Percentiles rank a stretch among this genome's conserved stretches.
phyloP scores from a whole-genome alignment of 2,329 filamentous ascomycete species.

The Lachnellula occidentalis region DNA sequence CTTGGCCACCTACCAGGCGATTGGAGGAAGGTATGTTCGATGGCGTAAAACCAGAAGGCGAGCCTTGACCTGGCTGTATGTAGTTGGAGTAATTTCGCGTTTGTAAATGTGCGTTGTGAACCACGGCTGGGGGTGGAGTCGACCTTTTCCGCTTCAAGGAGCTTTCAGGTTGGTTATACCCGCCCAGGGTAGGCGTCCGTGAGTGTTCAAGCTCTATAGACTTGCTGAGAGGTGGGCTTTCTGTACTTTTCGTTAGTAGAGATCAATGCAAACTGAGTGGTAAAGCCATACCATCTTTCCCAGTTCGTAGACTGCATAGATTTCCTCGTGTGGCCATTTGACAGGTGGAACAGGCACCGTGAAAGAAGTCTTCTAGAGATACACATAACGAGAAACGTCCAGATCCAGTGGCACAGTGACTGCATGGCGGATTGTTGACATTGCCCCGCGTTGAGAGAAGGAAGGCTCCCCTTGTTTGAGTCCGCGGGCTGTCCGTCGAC shows the following conservation, averaged over 20 bases:
- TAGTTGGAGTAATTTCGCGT: background rate
- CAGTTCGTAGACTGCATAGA: slow-evolving; percentile 16
- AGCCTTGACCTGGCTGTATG: background rate
- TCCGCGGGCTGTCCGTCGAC: slow-evolving; percentile 13
- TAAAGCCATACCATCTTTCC: slow-evolving; percentile 5
- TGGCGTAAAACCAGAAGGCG: background rate
- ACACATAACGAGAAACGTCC: slow-evolving; percentile 21
- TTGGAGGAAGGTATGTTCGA: background rate
- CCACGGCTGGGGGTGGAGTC: background rate
- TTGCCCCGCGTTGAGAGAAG: slow-evolving; percentile 18
- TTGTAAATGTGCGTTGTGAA: background rate
- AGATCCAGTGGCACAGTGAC: slow-evolving; percentile 13
- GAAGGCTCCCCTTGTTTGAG: slow-evolving; percentile 20
- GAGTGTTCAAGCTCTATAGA: background rate
- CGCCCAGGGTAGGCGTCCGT: background rate
- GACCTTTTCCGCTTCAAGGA: background rate
- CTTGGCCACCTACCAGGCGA: background rate
- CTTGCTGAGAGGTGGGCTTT: slow-evolving; percentile 2
- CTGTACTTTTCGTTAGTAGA: background rate
- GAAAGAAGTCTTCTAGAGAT: slow-evolving; percentile 17
- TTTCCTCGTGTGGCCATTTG: slow-evolving; percentile 21
- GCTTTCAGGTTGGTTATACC: background rate
- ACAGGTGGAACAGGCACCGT: slow-evolving; percentile 24
- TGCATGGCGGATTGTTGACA: slow-evolving; percentile 17
- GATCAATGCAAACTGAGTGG: background rate